Conservation (phyloP, 441 rosid genomes). For the Pelargonium citronellum region DNA sequence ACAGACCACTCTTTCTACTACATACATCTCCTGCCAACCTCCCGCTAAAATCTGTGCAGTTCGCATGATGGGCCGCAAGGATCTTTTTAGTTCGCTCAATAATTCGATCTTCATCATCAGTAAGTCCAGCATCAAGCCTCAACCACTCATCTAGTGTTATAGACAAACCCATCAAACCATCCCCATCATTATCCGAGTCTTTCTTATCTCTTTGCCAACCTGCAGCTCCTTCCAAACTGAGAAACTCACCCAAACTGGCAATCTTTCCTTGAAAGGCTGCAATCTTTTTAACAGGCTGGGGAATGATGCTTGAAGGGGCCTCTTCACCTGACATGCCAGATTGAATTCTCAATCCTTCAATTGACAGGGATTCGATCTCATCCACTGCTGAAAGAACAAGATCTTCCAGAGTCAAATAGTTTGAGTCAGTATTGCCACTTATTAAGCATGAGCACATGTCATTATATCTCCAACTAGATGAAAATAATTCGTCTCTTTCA, state of each 20-base stretch:
- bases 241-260: conserved; percentile 19
- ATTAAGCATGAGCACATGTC: conserved; percentile 14
- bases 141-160: conserved; percentile 61
- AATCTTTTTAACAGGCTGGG: conserved; percentile 21
- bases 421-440: conserved; percentile 20
- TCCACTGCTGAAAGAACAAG: conserved; percentile 39
- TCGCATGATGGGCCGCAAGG: conserved; percentile 37
- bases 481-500: conserved; percentile 23
- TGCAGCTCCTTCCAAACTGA: conserved; percentile 25
- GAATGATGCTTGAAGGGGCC: conserved; percentile 42
- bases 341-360: conserved; percentile 69
- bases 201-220: conserved; percentile 19
- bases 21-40: conserved; percentile 21
- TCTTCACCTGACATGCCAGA: conserved; percentile 56
- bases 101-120: conserved; percentile 28
- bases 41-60: conserved; percentile 26
- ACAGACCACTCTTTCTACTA: conserved; percentile 29
- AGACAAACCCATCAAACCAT: conserved; percentile 41
- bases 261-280: conserved; percentile 21
- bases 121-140: conserved; percentile 40
- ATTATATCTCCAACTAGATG: conserved; percentile 13
- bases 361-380: conserved; percentile 43
- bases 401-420: conserved; percentile 34
- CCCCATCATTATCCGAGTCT: conserved; percentile 27
- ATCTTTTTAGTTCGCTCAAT: conserved; percentile 23